Evolutionary conservation across 352 stramenopile species (phyloP).

Genomic region (Phytophthora tentaculata): DNA sequence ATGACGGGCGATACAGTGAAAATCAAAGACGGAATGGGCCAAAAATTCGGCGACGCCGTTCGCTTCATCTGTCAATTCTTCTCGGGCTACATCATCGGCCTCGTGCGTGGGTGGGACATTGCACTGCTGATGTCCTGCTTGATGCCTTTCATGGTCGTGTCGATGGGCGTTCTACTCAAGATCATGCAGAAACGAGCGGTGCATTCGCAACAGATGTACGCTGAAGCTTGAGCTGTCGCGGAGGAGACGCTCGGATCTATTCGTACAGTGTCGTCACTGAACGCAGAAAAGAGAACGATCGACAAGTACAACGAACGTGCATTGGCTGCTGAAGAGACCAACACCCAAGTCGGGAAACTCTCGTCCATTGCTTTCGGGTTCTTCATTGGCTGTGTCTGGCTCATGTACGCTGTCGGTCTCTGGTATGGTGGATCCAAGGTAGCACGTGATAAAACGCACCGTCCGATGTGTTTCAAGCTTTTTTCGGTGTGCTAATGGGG

Average conservation of each 20-base stretch:
- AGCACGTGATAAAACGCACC: not conserved
- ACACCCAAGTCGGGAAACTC: slow-evolving; percentile 49
- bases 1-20: slow-evolving; percentile 52
- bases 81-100: slow-evolving; percentile 45
- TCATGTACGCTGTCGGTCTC: not conserved
- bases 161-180: slow-evolving; percentile 42
- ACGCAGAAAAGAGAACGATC: not conserved
- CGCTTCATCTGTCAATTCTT: slow-evolving; percentile 46
- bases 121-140: slow-evolving; percentile 46
- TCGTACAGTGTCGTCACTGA: not conserved
- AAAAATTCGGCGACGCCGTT: slow-evolving; percentile 48
- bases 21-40: slow-evolving; percentile 55
- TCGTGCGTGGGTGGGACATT: slow-evolving; percentile 46
- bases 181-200: slow-evolving; percentile 27
- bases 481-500: not conserved
- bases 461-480: not conserved
- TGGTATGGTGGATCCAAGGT: slow-evolving; percentile 10
- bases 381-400: slow-evolving; percentile 4
- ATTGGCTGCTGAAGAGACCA: not conserved
- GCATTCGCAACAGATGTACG: slow-evolving; percentile 13
- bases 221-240: slow-evolving; percentile 1
- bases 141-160: slow-evolving; percentile 45
- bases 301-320: slow-evolving; percentile 6
- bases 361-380: not conserved
- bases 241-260: slow-evolving; percentile 6